Evolutionary conservation across 75 land plant species (phyloP), one percentile per base, ranked within the genome.

Genomic region (Pinus albicaulis): DNA sequence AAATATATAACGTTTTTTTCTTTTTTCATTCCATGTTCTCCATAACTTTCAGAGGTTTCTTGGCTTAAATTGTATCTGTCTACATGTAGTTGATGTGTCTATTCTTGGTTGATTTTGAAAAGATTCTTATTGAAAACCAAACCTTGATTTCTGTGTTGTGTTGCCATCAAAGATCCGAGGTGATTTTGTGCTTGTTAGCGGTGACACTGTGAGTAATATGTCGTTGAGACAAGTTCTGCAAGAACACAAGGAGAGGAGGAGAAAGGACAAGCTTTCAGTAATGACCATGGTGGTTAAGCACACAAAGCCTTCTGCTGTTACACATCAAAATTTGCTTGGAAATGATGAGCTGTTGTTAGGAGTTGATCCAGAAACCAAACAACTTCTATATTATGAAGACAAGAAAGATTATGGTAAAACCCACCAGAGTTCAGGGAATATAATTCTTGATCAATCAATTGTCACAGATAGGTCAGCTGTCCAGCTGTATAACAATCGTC

Each of bases 181-280:
- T 56, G 99, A 96, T 80, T 96, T 96, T 84, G 82, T 96, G 38
- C 92, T 96, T 3, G 85, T 96, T 28, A 90, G 89, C 78, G 99
- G 99, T 57, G 98, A 96, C 60, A 96, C 99, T 38, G 91, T 96
- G 25, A 94, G 97, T 86, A 96, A 96, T 78, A 96, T 92, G 95
- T 85, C 90, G 26, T 73, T 96, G 26, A 84, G 78, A 61, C 81
- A 90, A 55, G 99, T 85, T 4, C 87, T 96, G 56, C 81, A 90
- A 73, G 93, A 93, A 60, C 99, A 96, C 71, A 92, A 92, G 60
- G 98, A 93, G 66, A 85, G 98, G 76, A 88, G 88, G 80, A 96
- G 88, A 73, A 92, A 89, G 59, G 99, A 96, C 79, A 86, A 80
- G 38, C 78, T 86, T 76, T 92, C 99, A n/a, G 89, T 96, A 34